Evolutionary conservation across 208 protist species (phyloP), one percentile per base, ranked within the genome.

Genomic region (Acanthamoeba healyi): DNA sequence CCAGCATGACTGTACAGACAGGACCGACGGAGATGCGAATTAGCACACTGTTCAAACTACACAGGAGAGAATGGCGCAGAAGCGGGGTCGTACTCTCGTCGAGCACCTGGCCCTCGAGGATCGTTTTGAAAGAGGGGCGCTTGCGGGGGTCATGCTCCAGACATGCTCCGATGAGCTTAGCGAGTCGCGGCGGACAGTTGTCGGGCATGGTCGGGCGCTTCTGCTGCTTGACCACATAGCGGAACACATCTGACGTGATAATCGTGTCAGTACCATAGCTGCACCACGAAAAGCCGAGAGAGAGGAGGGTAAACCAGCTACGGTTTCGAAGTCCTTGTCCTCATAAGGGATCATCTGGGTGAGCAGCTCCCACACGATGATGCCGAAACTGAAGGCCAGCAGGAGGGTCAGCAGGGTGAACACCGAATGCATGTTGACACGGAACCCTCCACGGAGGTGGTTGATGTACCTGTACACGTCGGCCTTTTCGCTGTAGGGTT

Each of bases 351-450:
- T 94, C 77, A 70, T 56, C 26, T 90, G 67, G 22, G 92, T 94
- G 74, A 94, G 40, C 26, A 94, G 92, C 54, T 94, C 92, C 92
- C 92, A 94, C 51, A 94, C 9, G 34, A 94, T 63, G 44, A 94
- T 94, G 12, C 92, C 92, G 36, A 94, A 94, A 94, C 92, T 94
- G 34, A 81, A 19, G 26, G 40, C 36, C 9, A 24, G 12, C 44
- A 15, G 44, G 44, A 49, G 44, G 4, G 54, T 61, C 15, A 10
- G 6, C 54, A 5, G 7, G 54, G 22, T 22, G 54, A 24, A 15
- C 22, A 15, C 10, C 5, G 77, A 7, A 34, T 42, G 34, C 1
- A 54, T 9, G 36, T 42, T 19, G 29, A 6, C 1, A n/a, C n/a
- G n/a, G n/a, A n/a, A n/a, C n/a, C n/a, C n/a, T n/a, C n/a, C n/a